Conservation (phyloP, 331 rosid species). For the Malus hybrid region DNA sequence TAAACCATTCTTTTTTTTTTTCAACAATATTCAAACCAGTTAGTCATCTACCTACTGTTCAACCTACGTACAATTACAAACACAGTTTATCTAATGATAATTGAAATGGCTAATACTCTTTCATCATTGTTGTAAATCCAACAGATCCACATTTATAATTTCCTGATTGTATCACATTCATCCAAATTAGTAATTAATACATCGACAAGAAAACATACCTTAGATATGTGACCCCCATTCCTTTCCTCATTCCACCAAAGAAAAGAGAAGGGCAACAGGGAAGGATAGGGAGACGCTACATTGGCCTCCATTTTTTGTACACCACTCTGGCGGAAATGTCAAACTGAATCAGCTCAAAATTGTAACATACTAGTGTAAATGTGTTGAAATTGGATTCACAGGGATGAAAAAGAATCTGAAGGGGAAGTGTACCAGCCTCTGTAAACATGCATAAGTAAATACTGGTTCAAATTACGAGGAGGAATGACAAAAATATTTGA, state of each 20-base stretch:
- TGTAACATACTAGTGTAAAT: not conserved
- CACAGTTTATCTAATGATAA: not conserved
- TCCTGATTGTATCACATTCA: not conserved
- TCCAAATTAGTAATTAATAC: not conserved
- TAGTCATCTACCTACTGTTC: not conserved
- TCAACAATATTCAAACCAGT: not conserved
- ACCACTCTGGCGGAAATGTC: not conserved
- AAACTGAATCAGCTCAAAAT: not conserved
- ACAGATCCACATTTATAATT: not conserved
- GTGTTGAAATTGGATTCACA: not conserved
- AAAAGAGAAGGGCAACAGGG: not conserved
- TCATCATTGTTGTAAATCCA: not conserved
- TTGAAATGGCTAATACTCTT: not conserved
- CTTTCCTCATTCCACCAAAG: not conserved
- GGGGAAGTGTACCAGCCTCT: not conserved
- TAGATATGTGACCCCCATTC: not conserved
- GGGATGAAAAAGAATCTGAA: not conserved
- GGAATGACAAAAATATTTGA: not conserved
- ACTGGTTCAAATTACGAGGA: not conserved
- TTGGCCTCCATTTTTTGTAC: not conserved
- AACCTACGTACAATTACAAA: not conserved
- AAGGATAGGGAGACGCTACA: not conserved
- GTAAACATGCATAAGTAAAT: not conserved
- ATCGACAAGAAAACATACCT: too few relatives aligned
- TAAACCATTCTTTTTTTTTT: too few relatives aligned